Evolutionary conservation across 2,329 filamentous ascomycete species (phyloP).

Genomic region (Sphaerulina musiva): DNA sequence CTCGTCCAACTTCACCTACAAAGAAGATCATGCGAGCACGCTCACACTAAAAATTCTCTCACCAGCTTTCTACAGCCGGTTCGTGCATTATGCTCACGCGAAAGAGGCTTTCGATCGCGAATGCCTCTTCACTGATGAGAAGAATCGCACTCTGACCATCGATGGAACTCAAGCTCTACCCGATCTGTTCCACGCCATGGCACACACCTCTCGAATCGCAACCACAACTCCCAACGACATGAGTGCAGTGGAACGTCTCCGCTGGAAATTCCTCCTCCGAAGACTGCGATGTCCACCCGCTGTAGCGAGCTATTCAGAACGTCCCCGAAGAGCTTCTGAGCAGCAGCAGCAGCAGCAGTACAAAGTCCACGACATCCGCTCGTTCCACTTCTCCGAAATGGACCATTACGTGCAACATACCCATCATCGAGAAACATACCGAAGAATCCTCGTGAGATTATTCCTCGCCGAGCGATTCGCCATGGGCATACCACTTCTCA

Average conservation of each 20-base stretch:
- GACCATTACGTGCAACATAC: conserved; percentile 34
- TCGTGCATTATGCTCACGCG: conserved; percentile 57
- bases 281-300: conserved; percentile 38
- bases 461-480: conserved; percentile 40
- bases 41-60: conserved; percentile 56
- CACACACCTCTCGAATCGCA: conserved; percentile 4
- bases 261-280: conserved; percentile 35
- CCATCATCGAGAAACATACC: conserved; percentile 25
- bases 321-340: conserved; percentile 6
- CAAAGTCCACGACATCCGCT: conserved; percentile 33
- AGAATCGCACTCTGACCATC: conserved; percentile 54
- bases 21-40: conserved; percentile 35
- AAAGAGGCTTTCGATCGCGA: conserved; percentile 58
- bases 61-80: conserved; percentile 61
- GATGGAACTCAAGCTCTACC: conserved; percentile 50
- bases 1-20: conserved; percentile 32
- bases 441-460: conserved; percentile 35
- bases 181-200: conserved; percentile 35
- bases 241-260: conserved; percentile 23
- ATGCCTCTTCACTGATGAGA: conserved; percentile 44
- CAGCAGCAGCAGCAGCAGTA: background rate
- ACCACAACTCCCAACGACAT: background rate
- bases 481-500: conserved; percentile 34
- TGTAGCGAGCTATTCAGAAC: conserved; percentile 33
- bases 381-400: conserved; percentile 35